These are phyloP conservation scores for Talaromyces proteolyticus DNA, from an alignment of 495 filamentous ascomycete genomes.

Conservation along the genomic window DNA sequence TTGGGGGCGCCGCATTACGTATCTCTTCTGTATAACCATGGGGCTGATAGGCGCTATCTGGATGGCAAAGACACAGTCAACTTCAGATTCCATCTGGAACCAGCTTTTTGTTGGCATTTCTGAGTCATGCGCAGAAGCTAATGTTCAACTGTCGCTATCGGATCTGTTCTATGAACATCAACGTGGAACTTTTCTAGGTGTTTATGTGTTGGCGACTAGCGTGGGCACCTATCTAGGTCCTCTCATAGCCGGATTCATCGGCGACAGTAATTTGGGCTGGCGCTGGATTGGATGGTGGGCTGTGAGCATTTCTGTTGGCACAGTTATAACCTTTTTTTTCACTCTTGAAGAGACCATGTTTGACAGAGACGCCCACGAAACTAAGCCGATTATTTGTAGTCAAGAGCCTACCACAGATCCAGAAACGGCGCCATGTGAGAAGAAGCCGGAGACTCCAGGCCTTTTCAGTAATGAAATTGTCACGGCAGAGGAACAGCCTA, in stretches of 20 bases:
- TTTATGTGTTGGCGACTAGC: slow-evolving; percentile 23
- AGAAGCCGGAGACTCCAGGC: neutral
- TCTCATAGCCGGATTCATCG: slow-evolving; percentile 21
- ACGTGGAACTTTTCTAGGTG: slow-evolving; percentile 16
- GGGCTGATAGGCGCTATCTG: slow-evolving; percentile 18
- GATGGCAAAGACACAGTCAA: slow-evolving; percentile 11
- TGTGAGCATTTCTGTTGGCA: slow-evolving; percentile 19
- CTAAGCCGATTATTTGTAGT: neutral
- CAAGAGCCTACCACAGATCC: neutral
- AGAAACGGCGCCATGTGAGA: slow-evolving; percentile 10
- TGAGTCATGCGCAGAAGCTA: slow-evolving; percentile 21
- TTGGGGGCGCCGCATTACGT: slow-evolving; percentile 18
- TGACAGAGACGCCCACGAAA: slow-evolving; percentile 13
- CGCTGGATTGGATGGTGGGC: slow-evolving; percentile 26
- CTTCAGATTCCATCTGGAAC: slow-evolving; percentile 19
- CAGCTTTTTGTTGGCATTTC: slow-evolving; percentile 22
- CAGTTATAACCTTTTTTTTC: slow-evolving; percentile 18
- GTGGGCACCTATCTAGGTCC: slow-evolving; percentile 27
- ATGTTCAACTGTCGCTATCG: slow-evolving; percentile 20
- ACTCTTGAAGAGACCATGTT: slow-evolving; percentile 21
- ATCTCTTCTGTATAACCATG: slow-evolving; percentile 17
- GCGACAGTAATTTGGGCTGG: slow-evolving; percentile 16
- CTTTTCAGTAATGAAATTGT: neutral
- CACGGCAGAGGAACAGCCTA: slow-evolving; percentile 3
- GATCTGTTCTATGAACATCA: slow-evolving; percentile 22